These are phyloP conservation scores for Dipodascopsis uninucleata DNA, from an alignment of 805 yeast genomes.

Conservation along the genomic window DNA sequence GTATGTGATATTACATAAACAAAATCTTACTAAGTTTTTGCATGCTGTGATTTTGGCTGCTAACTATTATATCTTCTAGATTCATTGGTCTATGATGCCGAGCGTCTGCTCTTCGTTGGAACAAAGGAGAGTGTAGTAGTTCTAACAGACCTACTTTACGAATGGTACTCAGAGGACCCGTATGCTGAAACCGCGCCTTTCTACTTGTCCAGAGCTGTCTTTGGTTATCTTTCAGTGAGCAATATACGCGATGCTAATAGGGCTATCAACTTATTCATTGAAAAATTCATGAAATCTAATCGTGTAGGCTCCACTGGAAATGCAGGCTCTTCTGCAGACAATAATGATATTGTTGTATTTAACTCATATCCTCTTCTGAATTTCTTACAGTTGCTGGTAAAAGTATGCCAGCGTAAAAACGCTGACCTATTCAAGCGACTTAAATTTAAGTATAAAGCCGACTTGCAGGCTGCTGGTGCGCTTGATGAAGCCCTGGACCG, in stretches of 20 bases:
- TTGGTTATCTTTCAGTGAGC: conserved; percentile 68
- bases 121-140: conserved; percentile 47
- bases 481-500: conserved; percentile 48
- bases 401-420: conserved; percentile 53
- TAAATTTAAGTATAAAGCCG: conserved; percentile 46
- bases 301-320: conserved; percentile 18
- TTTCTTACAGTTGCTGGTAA: conserved; percentile 63
- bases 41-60: conserved; percentile 33
- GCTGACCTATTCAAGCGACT: conserved; percentile 54
- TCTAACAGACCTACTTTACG: conserved; percentile 47
- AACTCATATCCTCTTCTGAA: conserved; percentile 52
- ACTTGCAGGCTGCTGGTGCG: conserved; percentile 37
- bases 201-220: conserved; percentile 55
- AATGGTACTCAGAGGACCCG: conserved; percentile 43
- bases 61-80: no score
- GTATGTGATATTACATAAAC: conserved; percentile 5
- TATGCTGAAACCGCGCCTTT: conserved; percentile 34
- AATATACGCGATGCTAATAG: conserved; percentile 58
- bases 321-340: conserved; percentile 30
- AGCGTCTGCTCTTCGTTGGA: conserved; percentile 66
- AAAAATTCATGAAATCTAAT: conserved; percentile 33
- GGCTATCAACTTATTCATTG: conserved; percentile 41
- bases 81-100: conserved; percentile 67
- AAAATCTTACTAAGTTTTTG: conserved; percentile 19
- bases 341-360: conserved; percentile 36